Evolutionary conservation across 2,329 filamentous ascomycete species (phyloP), one percentile per base, ranked within the genome.

Genomic region (Chlorencoelia australis): DNA sequence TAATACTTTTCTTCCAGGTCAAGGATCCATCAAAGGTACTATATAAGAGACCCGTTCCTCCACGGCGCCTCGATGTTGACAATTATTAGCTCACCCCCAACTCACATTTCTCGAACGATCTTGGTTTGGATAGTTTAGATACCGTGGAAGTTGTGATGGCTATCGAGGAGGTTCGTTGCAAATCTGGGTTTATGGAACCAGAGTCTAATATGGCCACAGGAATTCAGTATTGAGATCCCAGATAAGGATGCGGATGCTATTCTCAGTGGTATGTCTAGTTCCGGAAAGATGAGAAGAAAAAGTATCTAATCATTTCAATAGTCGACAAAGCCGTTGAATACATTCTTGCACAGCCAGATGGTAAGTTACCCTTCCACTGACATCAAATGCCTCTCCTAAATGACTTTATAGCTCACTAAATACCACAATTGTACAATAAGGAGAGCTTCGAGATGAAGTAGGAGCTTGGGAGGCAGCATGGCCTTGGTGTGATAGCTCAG

Each of bases 81-180:
- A 29, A 25, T 37, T 14, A 24, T 42, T 54, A 96, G 89, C 85
- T 98, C 61, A 85, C 79, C 57, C 67, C 75, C 46, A 71, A 69
- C 36, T 81, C 89, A 41, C 88, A 96, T 75, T 98, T 98, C 68
- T 75, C 86, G 60, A 96, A 95, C 64, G 89, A 98, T 67, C 82
- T 98, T 47, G 91, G 88, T 49, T 72, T 98, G 56, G 91, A 98
- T 71, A 93, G 83, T 67, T 75, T 98, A 64, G 91, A 98, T 64
- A 95, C 91, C 47, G 91, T 98, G 47, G 91, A 98, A 73, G 91
- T 98, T 51, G 91, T 98, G 55, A 98, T 98, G 91, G 91, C 91
- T 50, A 96, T 98, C 66, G 91, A 98, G 75, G 91, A 98, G 79
- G 82, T 87, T 52, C 37, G 46, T 45, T 36, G 22, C 11, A 13